Conservation (phyloP, 2,329 filamentous ascomycete genomes). For the Capronia americana region DNA sequence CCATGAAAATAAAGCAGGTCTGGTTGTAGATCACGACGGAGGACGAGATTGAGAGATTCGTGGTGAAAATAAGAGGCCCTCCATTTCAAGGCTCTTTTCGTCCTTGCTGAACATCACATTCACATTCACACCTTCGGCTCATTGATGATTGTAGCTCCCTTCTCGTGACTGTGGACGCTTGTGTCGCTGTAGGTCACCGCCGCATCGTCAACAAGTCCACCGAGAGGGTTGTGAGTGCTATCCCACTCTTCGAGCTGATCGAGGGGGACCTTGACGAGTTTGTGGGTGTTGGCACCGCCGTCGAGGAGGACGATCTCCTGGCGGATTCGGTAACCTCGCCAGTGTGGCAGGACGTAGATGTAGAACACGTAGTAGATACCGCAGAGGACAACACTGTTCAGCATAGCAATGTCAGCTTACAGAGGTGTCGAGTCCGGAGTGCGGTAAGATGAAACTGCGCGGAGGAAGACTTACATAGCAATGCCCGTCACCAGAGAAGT, state of each 20-base stretch:
- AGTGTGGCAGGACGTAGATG: constrained; percentile 62
- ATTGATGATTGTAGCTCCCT: neutral
- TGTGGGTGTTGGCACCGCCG: constrained; percentile 43
- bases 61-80: too few species aligned
- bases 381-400: constrained; percentile 46
- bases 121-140: constrained; percentile 1
- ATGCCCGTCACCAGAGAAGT: constrained; percentile 71
- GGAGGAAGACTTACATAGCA: constrained; percentile 58
- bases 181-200: neutral
- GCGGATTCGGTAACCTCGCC: constrained; percentile 60
- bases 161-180: neutral
- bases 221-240: neutral
- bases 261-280: neutral
- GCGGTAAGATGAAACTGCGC: neutral
- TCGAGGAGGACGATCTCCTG: constrained; percentile 61
- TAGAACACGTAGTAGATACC: constrained; percentile 65
- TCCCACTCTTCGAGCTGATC: constrained; percentile 1
- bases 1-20: too few species aligned
- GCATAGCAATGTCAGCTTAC: neutral
- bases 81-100: too few species aligned
- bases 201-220: neutral
- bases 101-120: too few species aligned
- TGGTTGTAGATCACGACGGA: too few species aligned
- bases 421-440: neutral
- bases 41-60: too few species aligned